Base-by-base conservation (phyloP, 2,329 filamentous ascomycete species). In the Hypoxylon sp. region DNA sequence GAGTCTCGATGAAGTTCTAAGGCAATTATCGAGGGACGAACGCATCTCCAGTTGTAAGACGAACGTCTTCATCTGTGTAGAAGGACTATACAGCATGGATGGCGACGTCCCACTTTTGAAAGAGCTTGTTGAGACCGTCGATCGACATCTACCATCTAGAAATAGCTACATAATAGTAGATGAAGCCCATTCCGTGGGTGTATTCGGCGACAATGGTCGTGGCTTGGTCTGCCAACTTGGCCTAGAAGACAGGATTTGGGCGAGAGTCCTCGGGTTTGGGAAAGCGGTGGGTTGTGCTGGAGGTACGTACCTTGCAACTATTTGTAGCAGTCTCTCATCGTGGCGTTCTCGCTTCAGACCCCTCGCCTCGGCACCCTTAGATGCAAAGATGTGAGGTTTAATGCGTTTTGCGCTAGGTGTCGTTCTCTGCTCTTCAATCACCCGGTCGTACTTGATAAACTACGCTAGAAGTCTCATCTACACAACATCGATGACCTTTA, bases 21-120 rank as follows among this genome's bases (percentile, higher is more conserved):
- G 60, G 10, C 59, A 73, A 46, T 73, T 81, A n/a, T 58, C 58
- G 22, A 24, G 37, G 5, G 53, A 65, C 22, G 48, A 59, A 19
- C 53, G 53, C 11, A 52, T 74, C 26, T 54, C 47, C 5, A 59
- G 52, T 3, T 70, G 73, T 4, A 59, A 75, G 1, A 76, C 75
- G 0, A 90, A 87, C 69, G 84, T 93, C 2, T 92, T 94, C 71
- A 78, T 94, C n/a, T 88, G 88, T 0, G 83, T 93, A 0, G 91
- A 94, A 72, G 87, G 86, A 0, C 82, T 94, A 0, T 95, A 96
- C 78, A 94, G 91, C 77, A 96, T 96, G 93, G 92, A 95, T 59
- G 93, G 93, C 0, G 92, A 94, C 71, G 80, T 93, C 17, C 87
- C 87, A 0, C 91, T 90, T 0, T 80, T 96, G 10, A 74, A 75